phyloP scores from a whole-genome alignment of 2,329 filamentous ascomycete species.

The Thielaviopsis ethacetica region DNA sequence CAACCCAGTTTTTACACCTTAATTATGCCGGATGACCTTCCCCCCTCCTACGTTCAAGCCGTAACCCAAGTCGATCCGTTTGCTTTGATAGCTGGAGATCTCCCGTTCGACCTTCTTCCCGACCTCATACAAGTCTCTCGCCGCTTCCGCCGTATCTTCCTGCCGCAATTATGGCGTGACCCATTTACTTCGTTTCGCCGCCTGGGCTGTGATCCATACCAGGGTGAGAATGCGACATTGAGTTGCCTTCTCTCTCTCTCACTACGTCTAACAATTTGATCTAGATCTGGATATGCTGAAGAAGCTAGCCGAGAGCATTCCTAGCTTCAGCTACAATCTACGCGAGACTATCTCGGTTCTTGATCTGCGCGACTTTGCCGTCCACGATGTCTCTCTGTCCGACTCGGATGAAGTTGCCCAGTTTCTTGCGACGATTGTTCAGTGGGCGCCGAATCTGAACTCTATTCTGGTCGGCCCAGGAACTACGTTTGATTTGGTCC shows the following conservation, averaged over 20 bases:
- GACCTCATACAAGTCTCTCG: conserved; percentile 32
- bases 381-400: conserved; percentile 1
- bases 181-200: conserved; percentile 24
- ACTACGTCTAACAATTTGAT: not conserved
- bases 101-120: conserved; percentile 25
- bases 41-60: conserved; percentile 40
- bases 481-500: conserved; percentile 3
- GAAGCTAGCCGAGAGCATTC: not conserved
- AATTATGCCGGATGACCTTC: conserved; percentile 12
- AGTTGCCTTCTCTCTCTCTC: not conserved
- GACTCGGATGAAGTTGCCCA: not conserved
- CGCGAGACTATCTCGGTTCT: conserved; percentile 6
- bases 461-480: not conserved
- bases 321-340: not conserved
- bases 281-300: conserved; percentile 6
- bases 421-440: not conserved
- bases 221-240: conserved; percentile 23
- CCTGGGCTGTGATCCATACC: conserved; percentile 26
- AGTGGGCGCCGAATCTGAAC: conserved; percentile 5
- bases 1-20: not conserved
- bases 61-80: conserved; percentile 32
- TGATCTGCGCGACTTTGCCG: conserved; percentile 4
- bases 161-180: conserved; percentile 36
- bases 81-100: conserved; percentile 27
- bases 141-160: conserved; percentile 32